These are phyloP conservation scores for Yamadazyma dendronema DNA, from an alignment of 1,139 yeast genomes.

Conservation along the genomic window DNA sequence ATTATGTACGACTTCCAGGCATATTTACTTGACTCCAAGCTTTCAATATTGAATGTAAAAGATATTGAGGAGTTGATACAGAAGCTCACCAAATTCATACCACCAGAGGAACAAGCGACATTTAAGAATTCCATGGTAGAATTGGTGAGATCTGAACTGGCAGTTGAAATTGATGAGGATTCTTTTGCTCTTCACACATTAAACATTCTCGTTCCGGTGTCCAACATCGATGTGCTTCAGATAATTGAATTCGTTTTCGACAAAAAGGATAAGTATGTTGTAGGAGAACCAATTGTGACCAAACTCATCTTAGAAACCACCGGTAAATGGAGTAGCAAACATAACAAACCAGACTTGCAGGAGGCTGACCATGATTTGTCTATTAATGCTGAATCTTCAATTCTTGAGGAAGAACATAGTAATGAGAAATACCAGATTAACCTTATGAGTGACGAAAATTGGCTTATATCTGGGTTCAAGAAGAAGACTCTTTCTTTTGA, in stretches of 20 bases:
- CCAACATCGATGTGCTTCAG: conserved; percentile 50
- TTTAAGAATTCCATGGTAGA: conserved; percentile 1
- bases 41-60: conserved; percentile 7
- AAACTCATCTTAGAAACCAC: conserved; percentile 44
- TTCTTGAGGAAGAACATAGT: conserved; percentile 14
- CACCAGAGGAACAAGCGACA: background rate
- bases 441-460: conserved; percentile 44
- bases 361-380: conserved; percentile 13
- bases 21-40: conserved; percentile 6
- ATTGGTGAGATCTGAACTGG: background rate
- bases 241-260: conserved; percentile 45
- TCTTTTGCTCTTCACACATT: conserved; percentile 17
- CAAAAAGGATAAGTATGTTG: conserved; percentile 42
- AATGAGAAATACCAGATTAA: conserved; percentile 26
- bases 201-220: conserved; percentile 51
- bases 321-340: conserved; percentile 39
- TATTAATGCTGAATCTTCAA: conserved; percentile 28
- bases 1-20: conserved; percentile 11
- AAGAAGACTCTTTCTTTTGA: conserved; percentile 44
- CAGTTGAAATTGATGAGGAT: background rate
- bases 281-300: conserved; percentile 62
- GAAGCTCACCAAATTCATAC: conserved; percentile 6
- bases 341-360: conserved; percentile 6
- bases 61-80: conserved; percentile 3
- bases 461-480: conserved; percentile 71